Percentiles rank a stretch among this genome's conserved stretches.
These are phyloP conservation scores for Xylariaceae sp. DNA, from an alignment of 2,329 filamentous ascomycete species.

Conservation along the genomic window DNA sequence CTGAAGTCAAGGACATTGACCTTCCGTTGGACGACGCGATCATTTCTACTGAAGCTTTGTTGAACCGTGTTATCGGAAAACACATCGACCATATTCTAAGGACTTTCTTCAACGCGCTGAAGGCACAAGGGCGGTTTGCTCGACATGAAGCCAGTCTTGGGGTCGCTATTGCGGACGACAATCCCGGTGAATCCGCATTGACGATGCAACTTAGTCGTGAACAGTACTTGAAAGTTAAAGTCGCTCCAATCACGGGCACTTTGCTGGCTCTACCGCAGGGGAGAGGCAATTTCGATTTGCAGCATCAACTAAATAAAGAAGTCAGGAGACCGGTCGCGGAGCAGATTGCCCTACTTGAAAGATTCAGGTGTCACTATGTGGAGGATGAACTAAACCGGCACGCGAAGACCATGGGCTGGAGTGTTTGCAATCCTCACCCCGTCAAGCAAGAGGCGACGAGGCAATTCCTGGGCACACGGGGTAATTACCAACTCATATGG, in stretches of 20 bases:
- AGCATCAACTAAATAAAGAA: slow-evolving; percentile 60
- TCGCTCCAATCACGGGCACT: slow-evolving; percentile 76
- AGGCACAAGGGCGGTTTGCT: slow-evolving; percentile 56
- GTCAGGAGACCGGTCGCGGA: slow-evolving; percentile 54
- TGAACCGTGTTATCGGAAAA: slow-evolving; percentile 69
- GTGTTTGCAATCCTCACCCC: slow-evolving; percentile 41
- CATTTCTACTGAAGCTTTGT: slow-evolving; percentile 68
- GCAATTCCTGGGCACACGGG: slow-evolving; percentile 57
- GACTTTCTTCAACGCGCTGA: slow-evolving; percentile 60
- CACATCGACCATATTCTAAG: slow-evolving; percentile 70
- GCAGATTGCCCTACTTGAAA: slow-evolving; percentile 54
- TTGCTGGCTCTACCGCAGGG: slow-evolving; percentile 67
- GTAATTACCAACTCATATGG: slow-evolving; percentile 62
- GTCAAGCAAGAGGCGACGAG: slow-evolving; percentile 54
- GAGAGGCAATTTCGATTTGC: slow-evolving; percentile 51
- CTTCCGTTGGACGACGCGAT: slow-evolving; percentile 62
- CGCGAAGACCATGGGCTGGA: slow-evolving; percentile 64
- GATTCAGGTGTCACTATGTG: slow-evolving; percentile 57
- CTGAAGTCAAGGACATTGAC: slow-evolving; percentile 65
- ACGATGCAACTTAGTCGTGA: slow-evolving; percentile 65
- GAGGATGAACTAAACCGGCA: slow-evolving; percentile 58
- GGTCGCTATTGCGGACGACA: slow-evolving; percentile 53
- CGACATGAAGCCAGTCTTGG: slow-evolving; percentile 55
- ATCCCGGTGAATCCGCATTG: slow-evolving; percentile 65
- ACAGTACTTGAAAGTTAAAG: slow-evolving; percentile 55